These are phyloP conservation scores for Coemansia sp. DNA, from an alignment of 192 early-diverging fungal species.

Conservation along the genomic window DNA sequence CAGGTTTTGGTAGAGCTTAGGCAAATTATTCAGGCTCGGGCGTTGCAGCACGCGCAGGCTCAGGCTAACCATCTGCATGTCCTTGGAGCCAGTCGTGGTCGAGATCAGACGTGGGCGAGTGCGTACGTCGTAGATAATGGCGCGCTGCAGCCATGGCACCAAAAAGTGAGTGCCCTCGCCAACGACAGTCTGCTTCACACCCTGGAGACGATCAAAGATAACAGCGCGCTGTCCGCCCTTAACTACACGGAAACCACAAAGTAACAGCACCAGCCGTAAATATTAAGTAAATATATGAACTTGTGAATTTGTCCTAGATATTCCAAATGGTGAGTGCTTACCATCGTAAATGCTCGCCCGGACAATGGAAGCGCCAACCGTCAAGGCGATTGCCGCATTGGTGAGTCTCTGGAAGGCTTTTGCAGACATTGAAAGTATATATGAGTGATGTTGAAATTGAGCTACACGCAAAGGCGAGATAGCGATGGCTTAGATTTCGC, in stretches of 20 bases:
- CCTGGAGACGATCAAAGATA: slow-evolving; percentile 94
- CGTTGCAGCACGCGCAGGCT: slow-evolving; percentile 91
- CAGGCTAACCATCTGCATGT: slow-evolving; percentile 98
- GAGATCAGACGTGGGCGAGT: slow-evolving; percentile 96
- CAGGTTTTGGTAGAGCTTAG: slow-evolving; percentile 85
- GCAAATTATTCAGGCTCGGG: slow-evolving; percentile 75
- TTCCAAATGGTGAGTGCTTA: slow-evolving; percentile 45
- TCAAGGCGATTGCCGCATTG: slow-evolving; percentile 78
- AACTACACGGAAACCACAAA: slow-evolving; percentile 60
- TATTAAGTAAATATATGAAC: neutral
- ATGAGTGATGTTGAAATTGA: neutral
- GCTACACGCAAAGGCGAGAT: neutral
- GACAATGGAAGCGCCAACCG: slow-evolving; percentile 65
- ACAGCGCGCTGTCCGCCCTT: slow-evolving; percentile 96
- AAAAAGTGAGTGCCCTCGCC: slow-evolving; percentile 98
- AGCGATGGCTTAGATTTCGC: neutral
- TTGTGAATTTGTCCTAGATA: neutral
- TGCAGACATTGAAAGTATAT: slow-evolving; percentile 24
- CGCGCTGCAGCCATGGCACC: slow-evolving; percentile 94
- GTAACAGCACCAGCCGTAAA: neutral
- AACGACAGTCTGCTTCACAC: slow-evolving; percentile 77
- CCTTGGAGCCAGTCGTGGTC: slow-evolving; percentile 98
- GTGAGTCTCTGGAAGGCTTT: slow-evolving; percentile 66
- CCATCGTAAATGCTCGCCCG: slow-evolving; percentile 94
- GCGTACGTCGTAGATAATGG: slow-evolving; percentile 89